phyloP scores from a whole-genome alignment of 192 early-diverging fungal genomes.

The Cladochytrium replicatum region DNA sequence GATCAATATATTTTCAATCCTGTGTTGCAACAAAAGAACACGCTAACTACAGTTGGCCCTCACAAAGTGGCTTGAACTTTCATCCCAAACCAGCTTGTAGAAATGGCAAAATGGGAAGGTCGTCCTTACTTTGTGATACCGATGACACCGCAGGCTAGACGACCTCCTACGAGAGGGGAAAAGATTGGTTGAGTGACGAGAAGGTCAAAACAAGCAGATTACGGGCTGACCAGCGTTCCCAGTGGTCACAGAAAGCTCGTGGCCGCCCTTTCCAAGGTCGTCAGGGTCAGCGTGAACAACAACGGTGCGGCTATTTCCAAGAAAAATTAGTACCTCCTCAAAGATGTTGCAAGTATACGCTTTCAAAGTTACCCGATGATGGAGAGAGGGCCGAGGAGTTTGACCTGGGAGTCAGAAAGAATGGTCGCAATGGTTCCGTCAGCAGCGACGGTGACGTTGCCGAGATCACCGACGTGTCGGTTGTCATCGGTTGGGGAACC shows the following conservation, averaged over 20 bases:
- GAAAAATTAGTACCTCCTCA: conserved; percentile 58
- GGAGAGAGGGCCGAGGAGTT: conserved; percentile 62
- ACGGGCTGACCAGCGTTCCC: conserved; percentile 66
- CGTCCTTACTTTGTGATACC: conserved; percentile 47
- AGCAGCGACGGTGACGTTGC: conserved; percentile 60
- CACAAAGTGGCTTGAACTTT: too few relatives aligned
- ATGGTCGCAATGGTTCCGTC: conserved; percentile 44
- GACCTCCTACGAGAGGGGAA: conserved; percentile 20
- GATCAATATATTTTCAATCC: too few relatives aligned
- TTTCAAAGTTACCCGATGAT: conserved; percentile 56
- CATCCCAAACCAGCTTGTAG: too few relatives aligned
- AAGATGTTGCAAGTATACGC: not conserved
- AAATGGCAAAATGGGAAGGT: too few relatives aligned
- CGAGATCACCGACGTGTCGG: conserved; percentile 86
- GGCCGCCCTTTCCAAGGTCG: conserved; percentile 72
- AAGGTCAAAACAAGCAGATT: conserved; percentile 1
- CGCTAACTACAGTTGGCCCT: too few relatives aligned
- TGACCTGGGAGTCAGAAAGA: conserved; percentile 52
- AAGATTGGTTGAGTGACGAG: not conserved
- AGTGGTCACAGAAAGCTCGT: conserved; percentile 63
- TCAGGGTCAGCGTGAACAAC: conserved; percentile 78
- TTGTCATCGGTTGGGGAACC: conserved; percentile 59
- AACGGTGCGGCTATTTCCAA: conserved; percentile 65
- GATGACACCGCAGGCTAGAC: conserved; percentile 82
- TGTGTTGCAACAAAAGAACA: too few relatives aligned